Evolutionary conservation across 2,329 filamentous ascomycete genomes (phyloP).

Genomic region (Colletotrichum limetticola): DNA sequence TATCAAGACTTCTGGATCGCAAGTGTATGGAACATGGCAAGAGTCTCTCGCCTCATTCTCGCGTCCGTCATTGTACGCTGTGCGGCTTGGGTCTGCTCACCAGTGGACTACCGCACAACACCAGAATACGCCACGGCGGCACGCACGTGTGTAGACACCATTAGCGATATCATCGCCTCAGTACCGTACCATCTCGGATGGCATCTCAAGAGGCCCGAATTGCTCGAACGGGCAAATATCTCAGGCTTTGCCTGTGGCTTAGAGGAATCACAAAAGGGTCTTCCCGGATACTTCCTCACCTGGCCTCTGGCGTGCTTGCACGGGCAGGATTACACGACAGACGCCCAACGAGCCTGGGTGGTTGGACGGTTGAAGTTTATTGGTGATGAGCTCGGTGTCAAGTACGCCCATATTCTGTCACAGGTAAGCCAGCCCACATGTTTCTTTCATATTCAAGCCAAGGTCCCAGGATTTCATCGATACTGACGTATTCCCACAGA

Average conservation of each 20-base stretch:
- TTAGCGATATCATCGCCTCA: slow-evolving; percentile 69
- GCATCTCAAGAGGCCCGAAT: slow-evolving; percentile 58
- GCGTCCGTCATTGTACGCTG: slow-evolving; percentile 67
- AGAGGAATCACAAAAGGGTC: slow-evolving; percentile 60
- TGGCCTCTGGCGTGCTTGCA: slow-evolving; percentile 67
- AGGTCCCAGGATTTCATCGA: background rate
- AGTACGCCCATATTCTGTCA: slow-evolving; percentile 65
- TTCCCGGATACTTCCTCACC: slow-evolving; percentile 68
- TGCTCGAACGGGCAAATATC: slow-evolving; percentile 52
- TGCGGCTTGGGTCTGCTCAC: slow-evolving; percentile 68
- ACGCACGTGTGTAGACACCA: slow-evolving; percentile 60
- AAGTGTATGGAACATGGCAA: slow-evolving; percentile 66
- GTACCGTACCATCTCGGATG: slow-evolving; percentile 72
- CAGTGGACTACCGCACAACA: slow-evolving; percentile 71
- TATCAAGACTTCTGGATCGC: slow-evolving; percentile 69
- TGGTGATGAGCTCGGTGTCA: slow-evolving; percentile 65
- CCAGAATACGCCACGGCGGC: slow-evolving; percentile 68
- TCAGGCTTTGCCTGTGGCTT: slow-evolving; percentile 61
- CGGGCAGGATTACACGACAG: slow-evolving; percentile 68
- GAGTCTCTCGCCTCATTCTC: slow-evolving; percentile 64
- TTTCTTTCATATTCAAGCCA: background rate
- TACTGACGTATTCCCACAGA: slow-evolving; percentile 46
- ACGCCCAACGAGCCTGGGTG: slow-evolving; percentile 66
- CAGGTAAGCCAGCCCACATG: slow-evolving; percentile 54
- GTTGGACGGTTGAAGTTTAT: slow-evolving; percentile 65